Percentiles rank a stretch among this genome's conserved stretches.
Evolutionary conservation across 495 filamentous ascomycete species (phyloP).

Genomic region (Physcia stellaris): DNA sequence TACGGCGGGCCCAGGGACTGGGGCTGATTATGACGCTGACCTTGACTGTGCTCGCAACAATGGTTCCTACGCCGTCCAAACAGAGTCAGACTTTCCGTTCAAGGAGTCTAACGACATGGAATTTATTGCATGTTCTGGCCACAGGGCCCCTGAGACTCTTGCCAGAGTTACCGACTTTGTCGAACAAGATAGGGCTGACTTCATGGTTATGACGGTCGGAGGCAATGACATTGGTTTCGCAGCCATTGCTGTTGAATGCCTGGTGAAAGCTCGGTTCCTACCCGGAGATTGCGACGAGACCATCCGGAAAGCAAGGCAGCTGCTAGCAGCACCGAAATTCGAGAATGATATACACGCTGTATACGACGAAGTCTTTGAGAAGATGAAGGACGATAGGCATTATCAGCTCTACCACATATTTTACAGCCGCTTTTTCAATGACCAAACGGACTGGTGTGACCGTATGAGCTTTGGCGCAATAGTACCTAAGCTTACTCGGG

Average conservation of each 20-base stretch:
- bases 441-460: slow-evolving; percentile 1
- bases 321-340: neutral
- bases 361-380: slow-evolving; percentile 2
- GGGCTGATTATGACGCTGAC: neutral
- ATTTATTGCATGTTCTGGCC: slow-evolving; percentile 3
- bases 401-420: slow-evolving; percentile 1
- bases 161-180: neutral
- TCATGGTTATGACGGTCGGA: slow-evolving; percentile 2
- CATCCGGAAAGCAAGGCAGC: neutral
- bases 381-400: slow-evolving; percentile 2
- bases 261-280: too few species aligned
- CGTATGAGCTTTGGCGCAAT: neutral
- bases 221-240: slow-evolving; percentile 4
- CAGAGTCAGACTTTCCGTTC: neutral
- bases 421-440: slow-evolving; percentile 1
- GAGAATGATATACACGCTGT: neutral
- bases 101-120: neutral
- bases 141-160: too few species aligned
- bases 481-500: neutral
- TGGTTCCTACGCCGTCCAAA: slow-evolving; percentile 3
- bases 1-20: slow-evolving; percentile 3
- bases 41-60: neutral
- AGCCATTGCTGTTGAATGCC: neutral
- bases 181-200: too few species aligned
- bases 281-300: too few species aligned